Evolutionary conservation across 2,329 filamentous ascomycete species (phyloP).

Genomic region (Aspergillus pseudotamarii): DNA sequence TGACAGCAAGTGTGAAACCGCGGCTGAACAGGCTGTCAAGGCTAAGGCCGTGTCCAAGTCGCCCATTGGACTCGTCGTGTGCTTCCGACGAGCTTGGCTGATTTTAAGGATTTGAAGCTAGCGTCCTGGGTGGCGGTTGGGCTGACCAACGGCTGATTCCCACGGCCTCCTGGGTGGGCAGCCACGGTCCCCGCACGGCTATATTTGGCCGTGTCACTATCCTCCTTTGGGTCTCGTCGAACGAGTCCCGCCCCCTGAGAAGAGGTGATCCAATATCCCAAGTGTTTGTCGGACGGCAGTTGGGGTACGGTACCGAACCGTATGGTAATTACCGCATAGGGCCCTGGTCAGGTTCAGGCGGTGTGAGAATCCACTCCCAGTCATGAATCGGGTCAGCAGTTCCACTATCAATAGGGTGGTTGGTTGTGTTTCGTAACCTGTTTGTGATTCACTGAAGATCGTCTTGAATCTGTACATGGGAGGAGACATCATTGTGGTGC

Average conservation of each 20-base stretch:
- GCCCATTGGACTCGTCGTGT: constrained; percentile 6
- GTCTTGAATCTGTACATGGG: neutral
- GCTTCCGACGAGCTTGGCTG: constrained; percentile 15
- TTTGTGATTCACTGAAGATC: neutral
- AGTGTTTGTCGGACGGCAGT: neutral
- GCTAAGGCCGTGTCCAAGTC: neutral
- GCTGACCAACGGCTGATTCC: constrained; percentile 22
- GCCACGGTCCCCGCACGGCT: constrained; percentile 18
- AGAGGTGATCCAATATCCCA: constrained; percentile 5
- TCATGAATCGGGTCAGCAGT: neutral
- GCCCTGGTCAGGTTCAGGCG: neutral
- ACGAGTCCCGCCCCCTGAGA: constrained; percentile 24
- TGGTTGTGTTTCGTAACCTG: neutral
- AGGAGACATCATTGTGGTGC: neutral
- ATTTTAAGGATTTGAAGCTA: constrained; percentile 21
- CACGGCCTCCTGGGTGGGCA: constrained; percentile 15
- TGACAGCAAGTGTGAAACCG: constrained; percentile 15
- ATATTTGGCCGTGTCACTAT: constrained; percentile 23
- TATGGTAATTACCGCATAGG: neutral
- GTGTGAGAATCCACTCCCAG: neutral
- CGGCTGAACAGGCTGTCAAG: constrained; percentile 7
- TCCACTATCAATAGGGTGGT: neutral
- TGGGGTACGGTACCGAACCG: neutral
- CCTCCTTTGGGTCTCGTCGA: constrained; percentile 11
- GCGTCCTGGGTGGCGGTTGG: constrained; percentile 14